Conservation (phyloP, 2,329 filamentous ascomycete genomes). For the Paecilomyces dactylethromorphus region DNA sequence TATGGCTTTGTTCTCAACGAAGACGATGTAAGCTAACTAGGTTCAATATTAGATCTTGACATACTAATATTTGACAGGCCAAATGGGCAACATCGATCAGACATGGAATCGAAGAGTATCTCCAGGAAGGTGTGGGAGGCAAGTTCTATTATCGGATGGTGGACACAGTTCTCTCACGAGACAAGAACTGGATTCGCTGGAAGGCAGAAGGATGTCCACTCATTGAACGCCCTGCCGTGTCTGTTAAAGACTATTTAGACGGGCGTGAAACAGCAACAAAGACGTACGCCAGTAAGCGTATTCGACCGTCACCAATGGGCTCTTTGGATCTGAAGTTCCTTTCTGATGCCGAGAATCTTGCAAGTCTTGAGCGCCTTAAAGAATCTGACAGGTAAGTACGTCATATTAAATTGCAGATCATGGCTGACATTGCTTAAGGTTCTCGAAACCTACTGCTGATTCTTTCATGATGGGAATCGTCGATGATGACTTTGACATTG, state of each 20-base stretch:
- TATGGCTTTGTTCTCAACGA: slow-evolving; percentile 74
- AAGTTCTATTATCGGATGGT: slow-evolving; percentile 96
- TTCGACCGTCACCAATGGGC: slow-evolving; percentile 63
- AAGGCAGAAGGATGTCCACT: slow-evolving; percentile 89
- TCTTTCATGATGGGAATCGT: slow-evolving; percentile 68
- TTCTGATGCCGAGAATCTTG: slow-evolving; percentile 55
- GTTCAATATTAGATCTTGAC: not conserved
- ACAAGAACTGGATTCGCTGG: slow-evolving; percentile 99
- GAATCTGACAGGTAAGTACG: slow-evolving; percentile 45
- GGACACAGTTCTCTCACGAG: slow-evolving; percentile 86
- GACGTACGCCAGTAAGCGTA: slow-evolving; percentile 62
- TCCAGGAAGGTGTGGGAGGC: slow-evolving; percentile 73
- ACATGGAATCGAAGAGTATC: slow-evolving; percentile 70
- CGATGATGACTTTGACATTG: slow-evolving; percentile 76
- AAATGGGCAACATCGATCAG: slow-evolving; percentile 82
- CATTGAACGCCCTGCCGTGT: slow-evolving; percentile 70
- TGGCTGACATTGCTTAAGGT: slow-evolving; percentile 42
- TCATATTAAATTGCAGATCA: not conserved
- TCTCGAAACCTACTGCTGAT: slow-evolving; percentile 61
- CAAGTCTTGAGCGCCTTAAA: slow-evolving; percentile 64
- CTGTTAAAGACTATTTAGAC: slow-evolving; percentile 60
- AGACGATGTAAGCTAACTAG: slow-evolving; percentile 60
- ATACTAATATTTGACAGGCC: slow-evolving; percentile 44
- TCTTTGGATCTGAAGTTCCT: slow-evolving; percentile 75
- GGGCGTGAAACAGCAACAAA: slow-evolving; percentile 62